Conservation (phyloP, 352 stramenopile species). For the Discostella stelligera region DNA sequence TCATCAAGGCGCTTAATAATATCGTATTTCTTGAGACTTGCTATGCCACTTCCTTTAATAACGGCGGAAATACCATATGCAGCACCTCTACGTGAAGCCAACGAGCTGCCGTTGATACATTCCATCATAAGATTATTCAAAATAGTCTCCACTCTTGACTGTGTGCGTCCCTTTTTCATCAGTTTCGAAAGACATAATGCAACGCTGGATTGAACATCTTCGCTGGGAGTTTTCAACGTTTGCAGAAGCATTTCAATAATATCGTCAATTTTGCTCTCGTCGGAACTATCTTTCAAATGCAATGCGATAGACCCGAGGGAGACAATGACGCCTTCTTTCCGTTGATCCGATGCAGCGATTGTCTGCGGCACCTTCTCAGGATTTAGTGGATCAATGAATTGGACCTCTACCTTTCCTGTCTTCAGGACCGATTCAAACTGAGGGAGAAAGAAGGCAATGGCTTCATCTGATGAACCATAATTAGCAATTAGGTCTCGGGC, state of each 20-base stretch:
- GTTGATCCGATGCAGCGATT: constrained; percentile 60
- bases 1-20: constrained; percentile 90
- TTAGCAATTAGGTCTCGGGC: constrained; percentile 71
- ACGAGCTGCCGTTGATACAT: constrained; percentile 67
- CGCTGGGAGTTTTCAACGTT: constrained; percentile 77
- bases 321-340: constrained; percentile 83
- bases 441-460: constrained; percentile 77
- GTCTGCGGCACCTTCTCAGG: constrained; percentile 63
- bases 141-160: constrained; percentile 70
- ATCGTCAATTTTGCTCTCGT: constrained; percentile 75
- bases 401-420: constrained; percentile 58
- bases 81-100: constrained; percentile 84
- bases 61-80: constrained; percentile 96
- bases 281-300: constrained; percentile 75
- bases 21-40: constrained; percentile 95
- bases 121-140: constrained; percentile 69
- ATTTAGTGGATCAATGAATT: constrained; percentile 51
- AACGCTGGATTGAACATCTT: constrained; percentile 82
- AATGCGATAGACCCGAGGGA: constrained; percentile 79
- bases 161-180: constrained; percentile 82
- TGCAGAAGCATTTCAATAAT: constrained; percentile 81
- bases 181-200: constrained; percentile 76
- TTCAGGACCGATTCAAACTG: constrained; percentile 75
- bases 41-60: constrained; percentile 99
- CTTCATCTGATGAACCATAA: constrained; percentile 70